Conservation (phyloP, 164 flowering plant genomes). For the Dillenia suffruticosa region DNA sequence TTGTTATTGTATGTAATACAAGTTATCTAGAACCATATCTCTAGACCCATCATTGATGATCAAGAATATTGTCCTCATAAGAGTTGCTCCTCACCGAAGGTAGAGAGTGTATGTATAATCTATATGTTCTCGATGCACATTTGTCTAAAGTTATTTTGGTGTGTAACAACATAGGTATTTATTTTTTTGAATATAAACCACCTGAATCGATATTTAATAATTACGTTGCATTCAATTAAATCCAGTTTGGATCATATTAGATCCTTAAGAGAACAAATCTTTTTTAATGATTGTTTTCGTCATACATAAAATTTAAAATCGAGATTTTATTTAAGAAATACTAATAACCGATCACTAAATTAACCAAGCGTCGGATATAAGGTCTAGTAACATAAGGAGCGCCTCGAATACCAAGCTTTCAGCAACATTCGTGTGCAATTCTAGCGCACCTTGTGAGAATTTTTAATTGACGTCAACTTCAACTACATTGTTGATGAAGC, state of each 20-base stretch:
- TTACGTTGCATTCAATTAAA: too few species aligned
- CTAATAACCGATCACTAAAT: too few species aligned
- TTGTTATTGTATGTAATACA: too few species aligned
- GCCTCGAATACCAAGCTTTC: slow-evolving; percentile 26
- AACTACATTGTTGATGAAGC: not conserved
- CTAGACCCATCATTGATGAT: slow-evolving; percentile 38
- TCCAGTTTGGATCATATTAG: too few species aligned
- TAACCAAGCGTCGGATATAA: not conserved
- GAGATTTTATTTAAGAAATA: too few species aligned
- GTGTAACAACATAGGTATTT: too few species aligned
- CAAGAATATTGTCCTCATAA: slow-evolving; percentile 30
- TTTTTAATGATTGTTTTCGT: too few species aligned
- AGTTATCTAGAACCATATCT: slow-evolving; percentile 18
- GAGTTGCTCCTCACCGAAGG: slow-evolving; percentile 10
- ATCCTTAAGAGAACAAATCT: slow-evolving; percentile 22
- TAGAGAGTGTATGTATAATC: not conserved
- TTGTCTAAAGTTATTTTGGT: too few species aligned
- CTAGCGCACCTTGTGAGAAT: slow-evolving; percentile 28
- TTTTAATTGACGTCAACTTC: slow-evolving; percentile 19
- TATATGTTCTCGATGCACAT: too few species aligned
- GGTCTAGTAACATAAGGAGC: slow-evolving; percentile 35
- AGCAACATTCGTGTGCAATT: slow-evolving; percentile 32
- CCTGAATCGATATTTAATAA: too few species aligned
- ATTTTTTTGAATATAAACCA: too few species aligned
- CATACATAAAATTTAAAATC: slow-evolving; percentile 5